Base-by-base conservation (phyloP, 106 monocot genomes). In the Alisma plantagoaquatica region DNA sequence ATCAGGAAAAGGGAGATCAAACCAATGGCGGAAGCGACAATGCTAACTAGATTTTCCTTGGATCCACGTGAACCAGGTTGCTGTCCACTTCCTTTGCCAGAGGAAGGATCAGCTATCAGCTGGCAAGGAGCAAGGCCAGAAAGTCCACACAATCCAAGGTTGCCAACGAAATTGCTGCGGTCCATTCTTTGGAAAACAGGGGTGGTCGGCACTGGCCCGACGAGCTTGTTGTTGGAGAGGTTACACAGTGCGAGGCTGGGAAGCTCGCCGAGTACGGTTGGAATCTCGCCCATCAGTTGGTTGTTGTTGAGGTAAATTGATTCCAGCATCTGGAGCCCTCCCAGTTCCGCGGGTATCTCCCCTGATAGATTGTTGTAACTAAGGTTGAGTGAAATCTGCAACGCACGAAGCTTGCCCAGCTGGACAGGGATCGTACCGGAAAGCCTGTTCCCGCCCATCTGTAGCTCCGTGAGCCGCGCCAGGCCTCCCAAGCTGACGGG, bases 341-440 rank as follows among this genome's bases (percentile, higher is more conserved):
- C 89, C 15, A 89, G 67, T 44, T 79, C 72, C 9, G 41, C 27
- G 1, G 89, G 89, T 38, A 89, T 79, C 43, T 70, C 61, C 3
- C 89, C 89, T 19, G 83, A 79, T 7, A 89, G 74, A 22, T 42
- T 58, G 67, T 89, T 89, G 63, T 67, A 61, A 65, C 89, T 89
- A 25, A 89, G 46, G 57, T 89, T 83, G 15, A 89, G 70, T 32
- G 79, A 61, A 49, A 83, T 89, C 51, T 89, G 89, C 35, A 89
- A 70, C 4, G 73, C 51, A 2, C 47, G 18, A 60, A 89, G 70
- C 41, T 61, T 61, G 15, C 89, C 89, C 1, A 89, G 71, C 60
- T 83, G 73, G 1, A 57, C 10, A 2, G 90, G 90, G 65, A 84
- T 69, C 20, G 16, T 41, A 31, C 80, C 83, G 26, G 74, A 80